These are phyloP conservation scores for Chrysopogon serrulatus DNA, from an alignment of 176 grass and related monocot species.

Conservation along the genomic window DNA sequence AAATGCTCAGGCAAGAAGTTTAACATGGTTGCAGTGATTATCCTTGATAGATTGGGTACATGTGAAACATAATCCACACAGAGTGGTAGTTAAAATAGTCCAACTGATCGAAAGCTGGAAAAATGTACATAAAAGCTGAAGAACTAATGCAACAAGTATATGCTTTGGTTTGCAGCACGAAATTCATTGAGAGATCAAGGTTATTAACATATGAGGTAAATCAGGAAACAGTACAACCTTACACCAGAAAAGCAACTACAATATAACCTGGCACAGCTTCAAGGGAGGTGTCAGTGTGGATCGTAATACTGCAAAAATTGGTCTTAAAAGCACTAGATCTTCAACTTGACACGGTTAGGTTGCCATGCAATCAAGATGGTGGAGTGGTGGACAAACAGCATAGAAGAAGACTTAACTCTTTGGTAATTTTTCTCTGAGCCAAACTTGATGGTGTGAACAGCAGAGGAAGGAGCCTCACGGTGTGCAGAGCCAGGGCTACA, in stretches of 20 bases:
- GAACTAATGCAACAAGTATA: not conserved
- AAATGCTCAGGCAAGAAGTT: not conserved
- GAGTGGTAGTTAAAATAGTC: not conserved
- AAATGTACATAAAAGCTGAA: not conserved
- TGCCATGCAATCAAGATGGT: not conserved
- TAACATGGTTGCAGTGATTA: not conserved
- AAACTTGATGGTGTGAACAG: not conserved
- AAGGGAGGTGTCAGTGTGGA: not conserved
- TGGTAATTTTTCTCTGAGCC: not conserved
- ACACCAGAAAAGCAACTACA: not conserved
- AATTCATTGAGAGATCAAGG: not conserved
- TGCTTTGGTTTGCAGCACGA: conserved; percentile 2
- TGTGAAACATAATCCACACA: not conserved
- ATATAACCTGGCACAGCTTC: not conserved
- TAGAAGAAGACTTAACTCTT: not conserved
- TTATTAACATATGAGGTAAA: not conserved
- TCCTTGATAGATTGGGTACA: not conserved
- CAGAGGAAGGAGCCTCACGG: not conserved
- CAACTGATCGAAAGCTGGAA: not conserved
- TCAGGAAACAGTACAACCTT: not conserved
- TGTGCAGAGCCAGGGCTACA: not conserved
- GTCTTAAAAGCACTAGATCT: not conserved
- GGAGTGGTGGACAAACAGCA: not conserved
- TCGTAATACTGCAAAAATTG: not conserved
- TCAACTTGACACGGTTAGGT: not conserved